Evolutionary conservation across 208 protist genomes (phyloP).

Genomic region (Eutreptiella sp.): DNA sequence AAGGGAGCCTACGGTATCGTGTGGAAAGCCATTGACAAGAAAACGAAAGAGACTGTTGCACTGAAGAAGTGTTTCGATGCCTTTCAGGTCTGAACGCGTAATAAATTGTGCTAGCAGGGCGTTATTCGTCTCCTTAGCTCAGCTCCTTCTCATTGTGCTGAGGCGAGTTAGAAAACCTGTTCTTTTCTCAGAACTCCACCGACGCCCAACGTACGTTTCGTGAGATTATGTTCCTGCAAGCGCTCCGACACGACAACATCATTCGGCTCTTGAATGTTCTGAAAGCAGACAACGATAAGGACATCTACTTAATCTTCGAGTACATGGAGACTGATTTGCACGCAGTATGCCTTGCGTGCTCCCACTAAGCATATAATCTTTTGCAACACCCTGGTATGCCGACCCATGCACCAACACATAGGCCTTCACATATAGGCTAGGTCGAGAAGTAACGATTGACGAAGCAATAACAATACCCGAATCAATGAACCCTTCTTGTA

Average conservation of each 20-base stretch:
- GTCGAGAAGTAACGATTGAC: slow-evolving; percentile 18
- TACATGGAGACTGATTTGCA: slow-evolving; percentile 93
- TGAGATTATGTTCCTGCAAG: slow-evolving; percentile 95
- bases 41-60: slow-evolving; percentile 77
- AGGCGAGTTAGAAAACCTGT: no score
- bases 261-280: slow-evolving; percentile 92
- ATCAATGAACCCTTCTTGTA: no score
- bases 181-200: slow-evolving; percentile 77
- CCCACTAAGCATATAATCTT: slow-evolving; percentile 13
- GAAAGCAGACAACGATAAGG: slow-evolving; percentile 90
- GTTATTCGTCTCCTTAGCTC: no score
- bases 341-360: slow-evolving; percentile 36
- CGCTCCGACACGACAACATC: slow-evolving; percentile 92
- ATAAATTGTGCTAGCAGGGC: no score
- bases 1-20: slow-evolving; percentile 91
- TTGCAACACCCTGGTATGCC: slow-evolving; percentile 13
- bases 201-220: slow-evolving; percentile 89
- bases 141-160: no score
- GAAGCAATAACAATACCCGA: not conserved
- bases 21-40: slow-evolving; percentile 81
- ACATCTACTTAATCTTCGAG: slow-evolving; percentile 97
- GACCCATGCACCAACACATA: not conserved
- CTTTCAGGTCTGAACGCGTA: slow-evolving; percentile 67
- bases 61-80: slow-evolving; percentile 95
- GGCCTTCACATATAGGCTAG: slow-evolving; percentile 10